Evolutionary conservation across 2,329 filamentous ascomycete genomes (phyloP).

Genomic region (Calonectria hawksworthii): DNA sequence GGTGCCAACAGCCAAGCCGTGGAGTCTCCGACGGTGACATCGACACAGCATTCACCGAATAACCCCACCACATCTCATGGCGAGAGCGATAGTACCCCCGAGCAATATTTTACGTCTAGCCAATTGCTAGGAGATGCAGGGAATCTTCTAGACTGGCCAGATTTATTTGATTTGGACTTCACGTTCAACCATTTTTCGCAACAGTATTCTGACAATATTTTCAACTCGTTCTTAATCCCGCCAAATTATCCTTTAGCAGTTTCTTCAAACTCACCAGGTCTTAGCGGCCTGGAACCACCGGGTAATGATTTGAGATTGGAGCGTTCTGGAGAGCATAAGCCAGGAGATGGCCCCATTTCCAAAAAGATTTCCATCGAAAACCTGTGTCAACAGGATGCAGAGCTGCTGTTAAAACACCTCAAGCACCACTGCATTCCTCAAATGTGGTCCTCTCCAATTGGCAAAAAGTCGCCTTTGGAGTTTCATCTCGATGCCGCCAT

Average conservation of each 20-base stretch:
- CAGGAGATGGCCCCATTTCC: neutral
- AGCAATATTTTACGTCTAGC: neutral
- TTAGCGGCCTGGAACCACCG: neutral
- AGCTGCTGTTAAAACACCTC: neutral
- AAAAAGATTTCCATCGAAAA: neutral
- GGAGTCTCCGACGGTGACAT: neutral
- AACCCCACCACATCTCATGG: neutral
- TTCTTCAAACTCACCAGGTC: no score
- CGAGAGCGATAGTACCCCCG: neutral
- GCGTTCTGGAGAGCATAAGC: neutral
- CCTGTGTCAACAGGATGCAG: neutral
- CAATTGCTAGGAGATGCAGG: neutral
- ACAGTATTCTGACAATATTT: neutral
- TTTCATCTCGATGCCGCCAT: conserved; percentile 4
- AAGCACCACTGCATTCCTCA: neutral
- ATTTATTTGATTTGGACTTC: conserved; percentile 23
- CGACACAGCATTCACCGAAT: neutral
- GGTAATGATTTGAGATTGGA: no score
- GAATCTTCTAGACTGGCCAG: conserved; percentile 17
- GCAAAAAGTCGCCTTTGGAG: neutral
- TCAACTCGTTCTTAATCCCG: neutral
- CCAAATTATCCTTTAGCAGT: neutral
- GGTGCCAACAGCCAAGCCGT: neutral
- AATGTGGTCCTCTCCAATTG: conserved; percentile 4
- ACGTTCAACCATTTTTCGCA: neutral